These are phyloP conservation scores for Penicillium sp. DNA, from an alignment of 2,329 filamentous ascomycete species.

Conservation along the genomic window DNA sequence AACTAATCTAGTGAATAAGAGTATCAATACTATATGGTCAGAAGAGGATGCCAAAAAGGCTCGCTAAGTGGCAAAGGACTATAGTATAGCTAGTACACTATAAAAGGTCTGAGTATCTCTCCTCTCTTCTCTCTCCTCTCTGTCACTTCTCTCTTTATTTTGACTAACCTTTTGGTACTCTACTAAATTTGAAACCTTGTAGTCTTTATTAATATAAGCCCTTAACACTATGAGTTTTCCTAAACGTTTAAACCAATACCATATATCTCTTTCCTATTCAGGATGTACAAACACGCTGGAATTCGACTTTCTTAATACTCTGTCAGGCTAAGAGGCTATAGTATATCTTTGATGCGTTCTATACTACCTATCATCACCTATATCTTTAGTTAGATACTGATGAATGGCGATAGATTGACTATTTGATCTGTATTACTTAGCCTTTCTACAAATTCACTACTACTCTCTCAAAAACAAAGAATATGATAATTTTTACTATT, in stretches of 20 bases:
- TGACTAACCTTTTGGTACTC: neutral
- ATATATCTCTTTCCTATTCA: slow-evolving; percentile 5
- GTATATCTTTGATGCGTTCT: slow-evolving; percentile 7
- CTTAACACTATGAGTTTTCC: slow-evolving; percentile 4
- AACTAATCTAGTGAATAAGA: no score
- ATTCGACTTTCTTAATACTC: slow-evolving; percentile 19
- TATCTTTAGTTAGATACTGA: neutral
- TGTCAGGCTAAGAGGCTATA: slow-evolving; percentile 5
- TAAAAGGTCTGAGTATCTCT: no score
- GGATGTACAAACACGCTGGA: slow-evolving; percentile 9
- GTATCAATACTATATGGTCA: no score
- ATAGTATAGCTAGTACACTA: no score
- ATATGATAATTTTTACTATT: slow-evolving; percentile 19
- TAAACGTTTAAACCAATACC: neutral
- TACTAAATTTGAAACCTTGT: neutral
- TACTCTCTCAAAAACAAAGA: slow-evolving; percentile 16
- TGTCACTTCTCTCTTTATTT: slow-evolving; percentile 3
- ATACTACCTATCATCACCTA: neutral
- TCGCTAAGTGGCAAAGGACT: no score
- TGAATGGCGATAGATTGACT: slow-evolving; percentile 16
- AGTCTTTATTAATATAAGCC: slow-evolving; percentile 9
- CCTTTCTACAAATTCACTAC: slow-evolving; percentile 18
- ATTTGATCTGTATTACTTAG: slow-evolving; percentile 21
- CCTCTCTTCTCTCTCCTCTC: no score
- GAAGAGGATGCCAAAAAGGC: no score